Evolutionary conservation across 768 basidiomycete species (phyloP).

Genomic region (Ephemerocybe angulata): DNA sequence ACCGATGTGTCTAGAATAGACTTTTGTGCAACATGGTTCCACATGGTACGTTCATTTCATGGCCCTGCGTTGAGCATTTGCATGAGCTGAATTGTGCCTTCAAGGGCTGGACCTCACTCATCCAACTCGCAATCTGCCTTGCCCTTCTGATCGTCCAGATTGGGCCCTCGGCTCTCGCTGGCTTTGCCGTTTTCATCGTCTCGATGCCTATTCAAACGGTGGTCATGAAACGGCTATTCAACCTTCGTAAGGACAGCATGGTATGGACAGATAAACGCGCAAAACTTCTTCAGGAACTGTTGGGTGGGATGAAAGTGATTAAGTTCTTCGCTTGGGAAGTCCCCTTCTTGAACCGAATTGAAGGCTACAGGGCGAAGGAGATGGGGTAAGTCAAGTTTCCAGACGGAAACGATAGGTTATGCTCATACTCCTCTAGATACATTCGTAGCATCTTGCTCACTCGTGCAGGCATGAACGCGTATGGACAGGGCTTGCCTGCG

Average conservation of each 20-base stretch:
- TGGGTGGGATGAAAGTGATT: conserved; percentile 88
- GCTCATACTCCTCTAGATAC: conserved; percentile 35
- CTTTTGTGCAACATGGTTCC: conserved; percentile 78
- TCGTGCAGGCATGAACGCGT: conserved; percentile 63
- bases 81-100: too few species aligned
- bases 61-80: too few species aligned
- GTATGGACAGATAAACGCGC: conserved; percentile 87
- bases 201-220: conserved; percentile 69
- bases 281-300: conserved; percentile 83
- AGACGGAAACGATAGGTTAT: neutral
- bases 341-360: conserved; percentile 74
- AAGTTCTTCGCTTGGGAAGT: conserved; percentile 89
- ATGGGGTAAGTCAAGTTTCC: conserved; percentile 52
- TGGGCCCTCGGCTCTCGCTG: conserved; percentile 57
- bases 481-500: conserved; percentile 68
- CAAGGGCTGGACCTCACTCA: conserved; percentile 70
- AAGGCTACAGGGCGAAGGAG: conserved; percentile 67
- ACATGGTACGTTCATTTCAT: conserved; percentile 43
- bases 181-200: conserved; percentile 60
- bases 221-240: conserved; percentile 72
- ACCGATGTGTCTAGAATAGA: conserved; percentile 91
- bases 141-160: conserved; percentile 70
- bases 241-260: conserved; percentile 71
- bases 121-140: conserved; percentile 77
- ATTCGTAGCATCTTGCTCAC: conserved; percentile 65